Base-by-base conservation (phyloP, 257 asterid species). In the Paraleonurus japonicus region DNA sequence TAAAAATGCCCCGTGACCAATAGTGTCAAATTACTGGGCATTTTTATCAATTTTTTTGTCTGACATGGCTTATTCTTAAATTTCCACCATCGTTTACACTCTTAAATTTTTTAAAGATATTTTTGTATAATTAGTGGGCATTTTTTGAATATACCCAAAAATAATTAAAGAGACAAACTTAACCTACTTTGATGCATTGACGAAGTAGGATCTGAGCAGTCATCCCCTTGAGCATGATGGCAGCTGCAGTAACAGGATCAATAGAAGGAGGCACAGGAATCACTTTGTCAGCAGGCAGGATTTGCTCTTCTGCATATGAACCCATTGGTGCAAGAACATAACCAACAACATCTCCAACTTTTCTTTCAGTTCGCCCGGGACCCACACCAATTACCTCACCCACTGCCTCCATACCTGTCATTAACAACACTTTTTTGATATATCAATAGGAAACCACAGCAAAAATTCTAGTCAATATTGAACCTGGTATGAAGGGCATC, bases 321-420 rank as follows among this genome's bases (percentile, higher is more conserved):
- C 99, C 99, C 92, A 95, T 85, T 1, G n/a, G n/a, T n/a, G n/a
- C n/a, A n/a, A 95, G 95, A 32, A 96, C 95, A 83, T 90, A 88
- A 54, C 90, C 95, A 68, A 95, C 97, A 71, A 92, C 19, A 80
- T 95, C 99, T 72, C 99, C 99, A 28, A 95, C 84, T 66, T 84
- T 64, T 75, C 88, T 73, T 59, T 92, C 97, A 7, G 97, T 87
- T 53, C 86, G 78, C 26, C 99, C 98, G 5, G 98, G 88, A 57
- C 99, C 98, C 26, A 95, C 92, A 63, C 94, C 95, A 70, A 82
- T 85, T 23, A 95, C 98, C 76, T 75, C 89, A 41, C 99, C 99
- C 61, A 83, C 98, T 59, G 96, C 99, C 83, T 95, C 99, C 99
- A 83, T 85, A 37, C 99, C 99, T 92, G 81, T 58, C 65, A 41